Evolutionary conservation across 2,329 filamentous ascomycete species (phyloP).

Genomic region (Ascochyta viciae-villosae): DNA sequence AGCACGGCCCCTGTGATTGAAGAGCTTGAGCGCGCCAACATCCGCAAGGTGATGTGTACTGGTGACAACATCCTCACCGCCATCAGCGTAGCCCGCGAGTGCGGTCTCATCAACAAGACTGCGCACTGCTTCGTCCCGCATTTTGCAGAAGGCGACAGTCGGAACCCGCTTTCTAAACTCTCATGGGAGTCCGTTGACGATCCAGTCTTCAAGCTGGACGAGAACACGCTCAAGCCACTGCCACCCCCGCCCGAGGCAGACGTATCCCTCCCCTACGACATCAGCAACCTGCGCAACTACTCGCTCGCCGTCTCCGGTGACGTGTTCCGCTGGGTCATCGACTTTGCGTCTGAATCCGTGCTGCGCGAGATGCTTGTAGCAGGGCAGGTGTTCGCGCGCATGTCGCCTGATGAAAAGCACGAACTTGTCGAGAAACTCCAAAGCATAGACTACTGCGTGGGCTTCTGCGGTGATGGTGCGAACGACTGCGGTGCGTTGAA

Average conservation of each 20-base stretch:
- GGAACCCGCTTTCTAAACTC: constrained; percentile 75
- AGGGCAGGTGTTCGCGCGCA: constrained; percentile 93
- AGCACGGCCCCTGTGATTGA: constrained; percentile 81
- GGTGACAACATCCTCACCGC: constrained; percentile 98
- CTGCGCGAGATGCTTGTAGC: constrained; percentile 86
- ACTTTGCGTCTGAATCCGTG: constrained; percentile 83
- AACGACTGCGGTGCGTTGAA: constrained; percentile 98
- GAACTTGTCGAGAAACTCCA: constrained; percentile 97
- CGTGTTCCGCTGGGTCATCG: constrained; percentile 94
- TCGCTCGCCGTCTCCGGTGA: constrained; percentile 90
- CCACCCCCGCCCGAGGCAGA: constrained; percentile 75
- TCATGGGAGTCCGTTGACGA: constrained; percentile 97
- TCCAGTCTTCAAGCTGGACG: constrained; percentile 76
- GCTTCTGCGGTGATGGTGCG: constrained; percentile 96
- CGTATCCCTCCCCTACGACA: constrained; percentile 83
- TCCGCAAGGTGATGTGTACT: constrained; percentile 93
- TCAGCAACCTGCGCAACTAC: constrained; percentile 82
- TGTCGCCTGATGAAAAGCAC: constrained; percentile 99
- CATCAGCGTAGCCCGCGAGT: constrained; percentile 93
- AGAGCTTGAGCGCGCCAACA: constrained; percentile 82
- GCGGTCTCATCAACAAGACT: constrained; percentile 77
- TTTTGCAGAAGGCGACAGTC: constrained; percentile 79
- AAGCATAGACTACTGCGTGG: constrained; percentile 91
- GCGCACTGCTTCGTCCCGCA: constrained; percentile 93
- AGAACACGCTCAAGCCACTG: constrained; percentile 79